A percentile compares a stretch with the other conserved stretches of the same genome.
phyloP scores from a whole-genome alignment of 2,329 filamentous ascomycete genomes.

The Fusarium domesticum region DNA sequence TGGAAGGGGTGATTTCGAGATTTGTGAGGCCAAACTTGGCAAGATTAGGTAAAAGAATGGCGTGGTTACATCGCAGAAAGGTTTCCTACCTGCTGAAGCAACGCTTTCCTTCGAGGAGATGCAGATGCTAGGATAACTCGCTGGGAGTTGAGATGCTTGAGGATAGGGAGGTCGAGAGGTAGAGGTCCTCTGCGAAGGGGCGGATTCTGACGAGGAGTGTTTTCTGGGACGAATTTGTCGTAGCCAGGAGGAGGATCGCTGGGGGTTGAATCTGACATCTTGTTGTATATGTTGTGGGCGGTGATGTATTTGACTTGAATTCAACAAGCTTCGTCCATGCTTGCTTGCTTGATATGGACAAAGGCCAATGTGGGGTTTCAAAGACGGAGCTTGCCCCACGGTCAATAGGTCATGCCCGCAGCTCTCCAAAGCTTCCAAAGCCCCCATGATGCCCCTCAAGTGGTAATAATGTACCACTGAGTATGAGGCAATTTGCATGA shows the following conservation, averaged over 20 bases:
- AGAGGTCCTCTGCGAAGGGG: slow-evolving; percentile 52
- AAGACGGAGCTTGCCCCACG: slow-evolving; percentile 23
- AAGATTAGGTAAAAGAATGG: slow-evolving; percentile 10
- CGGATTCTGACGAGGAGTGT: slow-evolving; percentile 24
- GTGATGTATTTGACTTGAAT: slow-evolving; percentile 5
- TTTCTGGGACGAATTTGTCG: slow-evolving; percentile 39
- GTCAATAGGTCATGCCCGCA: slow-evolving; percentile 14
- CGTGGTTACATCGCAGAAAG: too few species aligned
- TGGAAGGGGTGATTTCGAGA: slow-evolving; percentile 81
- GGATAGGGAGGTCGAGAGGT: slow-evolving; percentile 75
- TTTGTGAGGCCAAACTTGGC: slow-evolving; percentile 71
- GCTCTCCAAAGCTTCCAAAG: slow-evolving; percentile 5
- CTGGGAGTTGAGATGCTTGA: slow-evolving; percentile 72
- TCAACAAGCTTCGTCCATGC: slow-evolving; percentile 3
- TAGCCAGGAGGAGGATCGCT: slow-evolving; percentile 48
- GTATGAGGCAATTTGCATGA: too few species aligned
- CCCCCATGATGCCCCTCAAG: not conserved
- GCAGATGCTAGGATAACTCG: slow-evolving; percentile 87
- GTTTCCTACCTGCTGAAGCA: slow-evolving; percentile 64
- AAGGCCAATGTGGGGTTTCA: slow-evolving; percentile 29
- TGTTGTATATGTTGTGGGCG: slow-evolving; percentile 1
- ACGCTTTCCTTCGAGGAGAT: slow-evolving; percentile 78
- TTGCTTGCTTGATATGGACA: slow-evolving; percentile 9
- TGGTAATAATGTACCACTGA: too few species aligned
- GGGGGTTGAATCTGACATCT: slow-evolving; percentile 30